Evolutionary conservation across 495 filamentous ascomycete species (phyloP).

Genomic region (Aspergillus olivimuriae): DNA sequence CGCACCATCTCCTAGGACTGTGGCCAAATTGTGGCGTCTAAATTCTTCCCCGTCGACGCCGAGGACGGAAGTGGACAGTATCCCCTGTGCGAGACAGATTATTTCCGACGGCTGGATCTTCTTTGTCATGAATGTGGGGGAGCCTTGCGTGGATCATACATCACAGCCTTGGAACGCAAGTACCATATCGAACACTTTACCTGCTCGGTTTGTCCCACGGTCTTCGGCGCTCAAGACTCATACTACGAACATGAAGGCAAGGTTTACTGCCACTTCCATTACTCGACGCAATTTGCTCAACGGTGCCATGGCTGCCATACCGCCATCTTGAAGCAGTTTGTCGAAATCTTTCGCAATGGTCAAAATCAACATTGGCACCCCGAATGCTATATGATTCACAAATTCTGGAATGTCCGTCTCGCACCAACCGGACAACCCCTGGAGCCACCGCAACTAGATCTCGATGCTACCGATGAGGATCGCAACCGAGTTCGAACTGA

Average conservation of each 20-base stretch:
- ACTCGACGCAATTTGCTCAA: constrained; percentile 95
- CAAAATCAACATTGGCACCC: constrained; percentile 99
- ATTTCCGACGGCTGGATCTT: constrained; percentile 87
- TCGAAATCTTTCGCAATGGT: constrained; percentile 96
- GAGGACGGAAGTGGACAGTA: constrained; percentile 81
- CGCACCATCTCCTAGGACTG: constrained; percentile 66
- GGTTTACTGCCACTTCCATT: constrained; percentile 98
- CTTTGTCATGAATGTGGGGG: constrained; percentile 89
- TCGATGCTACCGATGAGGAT: constrained; percentile 64
- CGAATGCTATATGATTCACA: constrained; percentile 99
- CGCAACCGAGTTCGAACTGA: constrained; percentile 71
- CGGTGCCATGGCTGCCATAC: constrained; percentile 95
- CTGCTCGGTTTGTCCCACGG: constrained; percentile 92
- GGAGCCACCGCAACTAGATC: constrained; percentile 43
- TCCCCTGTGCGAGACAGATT: constrained; percentile 95
- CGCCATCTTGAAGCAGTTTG: constrained; percentile 98
- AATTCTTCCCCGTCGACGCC: constrained; percentile 96
- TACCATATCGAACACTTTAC: constrained; percentile 99
- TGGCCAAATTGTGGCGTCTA: constrained; percentile 90
- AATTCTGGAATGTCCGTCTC: constrained; percentile 98
- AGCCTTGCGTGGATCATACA: constrained; percentile 94
- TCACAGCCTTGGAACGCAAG: constrained; percentile 94
- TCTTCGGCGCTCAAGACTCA: constrained; percentile 95
- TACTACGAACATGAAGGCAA: constrained; percentile 98
- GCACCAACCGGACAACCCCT: constrained; percentile 49